Percentiles rank a stretch among this genome's conserved stretches.
These are phyloP conservation scores for Cryptococcus sp. DNA, from an alignment of 1,284 basidiomycete genomes.

Conservation along the genomic window DNA sequence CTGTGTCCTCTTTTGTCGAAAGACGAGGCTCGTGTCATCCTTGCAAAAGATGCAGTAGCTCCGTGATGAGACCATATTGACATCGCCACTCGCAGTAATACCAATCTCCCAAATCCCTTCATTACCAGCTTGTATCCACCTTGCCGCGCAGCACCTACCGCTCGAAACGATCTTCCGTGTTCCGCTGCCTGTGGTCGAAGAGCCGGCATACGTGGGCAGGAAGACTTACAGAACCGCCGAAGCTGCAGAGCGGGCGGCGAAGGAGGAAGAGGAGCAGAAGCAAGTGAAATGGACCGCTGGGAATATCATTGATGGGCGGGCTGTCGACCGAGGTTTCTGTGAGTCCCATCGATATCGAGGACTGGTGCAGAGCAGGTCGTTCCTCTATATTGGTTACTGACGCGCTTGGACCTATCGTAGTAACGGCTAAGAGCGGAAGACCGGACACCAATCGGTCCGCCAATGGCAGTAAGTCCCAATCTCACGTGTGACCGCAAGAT, in stretches of 20 bases:
- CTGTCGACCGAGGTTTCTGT: slow-evolving; percentile 70
- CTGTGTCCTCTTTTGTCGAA: background rate
- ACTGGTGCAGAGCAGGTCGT: slow-evolving; percentile 15
- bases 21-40: too few species aligned
- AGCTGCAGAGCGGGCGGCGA: slow-evolving; percentile 48
- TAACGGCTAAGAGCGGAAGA: slow-evolving; percentile 85
- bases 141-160: slow-evolving; percentile 69
- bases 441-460: slow-evolving; percentile 86
- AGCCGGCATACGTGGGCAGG: slow-evolving; percentile 36
- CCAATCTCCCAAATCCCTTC: slow-evolving; percentile 86
- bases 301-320: slow-evolving; percentile 75
- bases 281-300: slow-evolving; percentile 57
- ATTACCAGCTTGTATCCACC: slow-evolving; percentile 71
- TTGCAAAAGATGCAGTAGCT: too few species aligned
- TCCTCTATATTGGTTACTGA: background rate
- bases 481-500: background rate
- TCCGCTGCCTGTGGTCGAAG: slow-evolving; percentile 49
- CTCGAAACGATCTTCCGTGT: slow-evolving; percentile 72
- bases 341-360: slow-evolving; percentile 9
- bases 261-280: slow-evolving; percentile 69
- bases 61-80: background rate
- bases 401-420: slow-evolving; percentile 22
- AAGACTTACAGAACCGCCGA: slow-evolving; percentile 53
- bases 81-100: slow-evolving; percentile 60
- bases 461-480: slow-evolving; percentile 68